phyloP scores from a whole-genome alignment of 2,329 filamentous ascomycete species.

The Parasarocladium wereldwijsianum region DNA sequence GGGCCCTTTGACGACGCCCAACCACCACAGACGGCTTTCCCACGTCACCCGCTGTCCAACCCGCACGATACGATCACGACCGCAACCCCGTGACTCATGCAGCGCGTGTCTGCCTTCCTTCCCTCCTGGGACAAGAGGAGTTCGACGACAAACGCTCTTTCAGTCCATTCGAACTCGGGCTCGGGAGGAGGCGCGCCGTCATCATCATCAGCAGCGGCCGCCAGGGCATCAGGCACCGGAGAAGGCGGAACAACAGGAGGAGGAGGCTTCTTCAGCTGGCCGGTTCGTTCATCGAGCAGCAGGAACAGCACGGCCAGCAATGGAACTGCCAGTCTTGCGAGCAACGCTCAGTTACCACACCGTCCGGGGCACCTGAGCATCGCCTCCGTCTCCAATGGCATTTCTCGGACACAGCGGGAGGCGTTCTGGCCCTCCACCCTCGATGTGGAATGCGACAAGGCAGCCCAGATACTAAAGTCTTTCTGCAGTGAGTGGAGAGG shows the following conservation, averaged over 20 bases:
- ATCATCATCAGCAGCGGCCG: constrained; percentile 3
- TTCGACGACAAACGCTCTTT: constrained; percentile 15
- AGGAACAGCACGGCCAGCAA: constrained; percentile 4
- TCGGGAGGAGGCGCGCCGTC: too few species aligned
- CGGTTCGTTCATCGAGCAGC: constrained; percentile 5
- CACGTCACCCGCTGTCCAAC: constrained; percentile 3
- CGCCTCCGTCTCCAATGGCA: constrained; percentile 1
- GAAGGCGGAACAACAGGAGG: not conserved
- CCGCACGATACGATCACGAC: constrained; percentile 4
- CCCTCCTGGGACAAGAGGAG: constrained; percentile 30
- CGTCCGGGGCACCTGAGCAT: constrained; percentile 5
- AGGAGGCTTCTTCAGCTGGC: constrained; percentile 7
- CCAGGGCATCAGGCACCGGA: constrained; percentile 1
- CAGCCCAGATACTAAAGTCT: constrained; percentile 73
- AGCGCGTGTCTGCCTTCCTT: constrained; percentile 27
- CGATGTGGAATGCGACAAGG: constrained; percentile 84
- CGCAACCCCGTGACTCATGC: constrained; percentile 17
- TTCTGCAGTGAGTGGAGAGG: constrained; percentile 67
- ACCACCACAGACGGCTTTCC: constrained; percentile 1
- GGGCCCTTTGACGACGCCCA: too few species aligned
- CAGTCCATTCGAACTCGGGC: too few species aligned
- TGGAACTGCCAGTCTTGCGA: not conserved
- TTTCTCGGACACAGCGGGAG: constrained; percentile 30
- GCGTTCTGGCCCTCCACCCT: constrained; percentile 76
- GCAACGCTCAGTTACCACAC: constrained; percentile 3